A percentile compares a stretch with the other conserved stretches of the same genome.
These are phyloP conservation scores for Torulaspora gathmanii DNA, from an alignment of 805 yeast genomes.

Conservation along the genomic window DNA sequence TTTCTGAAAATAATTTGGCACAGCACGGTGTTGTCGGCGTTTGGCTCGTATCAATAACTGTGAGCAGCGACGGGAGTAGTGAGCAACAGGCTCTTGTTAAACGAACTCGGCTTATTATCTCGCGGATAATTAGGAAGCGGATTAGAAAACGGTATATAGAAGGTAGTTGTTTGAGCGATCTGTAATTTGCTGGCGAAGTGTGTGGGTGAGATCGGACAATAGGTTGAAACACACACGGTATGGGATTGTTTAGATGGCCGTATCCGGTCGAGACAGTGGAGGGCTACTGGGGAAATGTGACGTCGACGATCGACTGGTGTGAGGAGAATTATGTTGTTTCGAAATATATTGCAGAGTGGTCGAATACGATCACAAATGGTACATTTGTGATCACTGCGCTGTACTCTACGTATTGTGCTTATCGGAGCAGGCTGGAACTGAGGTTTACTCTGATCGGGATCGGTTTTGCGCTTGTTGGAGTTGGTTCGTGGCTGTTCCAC, in stretches of 20 bases:
- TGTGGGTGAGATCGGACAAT: neutral
- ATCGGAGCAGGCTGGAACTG: slow-evolving; percentile 55
- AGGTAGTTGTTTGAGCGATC: neutral
- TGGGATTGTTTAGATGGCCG: slow-evolving; percentile 33
- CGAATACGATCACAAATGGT: slow-evolving; percentile 78
- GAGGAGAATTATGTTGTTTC: slow-evolving; percentile 93
- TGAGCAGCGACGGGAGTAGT: neutral
- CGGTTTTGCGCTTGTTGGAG: slow-evolving; percentile 85
- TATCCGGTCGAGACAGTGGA: slow-evolving; percentile 51
- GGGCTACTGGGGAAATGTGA: slow-evolving; percentile 78
- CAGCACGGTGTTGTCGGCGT: neutral
- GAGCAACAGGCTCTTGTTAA: neutral
- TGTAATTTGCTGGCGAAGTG: neutral
- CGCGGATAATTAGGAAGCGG: slow-evolving; percentile 1
- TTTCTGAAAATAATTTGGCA: no score
- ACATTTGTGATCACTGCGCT: slow-evolving; percentile 52
- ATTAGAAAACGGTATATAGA: neutral
- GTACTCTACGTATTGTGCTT: slow-evolving; percentile 60
- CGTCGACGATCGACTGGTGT: slow-evolving; percentile 98
- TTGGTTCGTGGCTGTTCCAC: slow-evolving; percentile 94
- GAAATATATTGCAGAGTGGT: slow-evolving; percentile 80
- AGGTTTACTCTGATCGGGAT: slow-evolving; percentile 67
- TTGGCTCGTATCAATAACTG: neutral
- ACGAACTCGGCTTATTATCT: slow-evolving; percentile 3
- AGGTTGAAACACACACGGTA: neutral